Evolutionary conservation across 169 alveolate species (phyloP).

Genomic region (Plasmodium ovale): DNA sequence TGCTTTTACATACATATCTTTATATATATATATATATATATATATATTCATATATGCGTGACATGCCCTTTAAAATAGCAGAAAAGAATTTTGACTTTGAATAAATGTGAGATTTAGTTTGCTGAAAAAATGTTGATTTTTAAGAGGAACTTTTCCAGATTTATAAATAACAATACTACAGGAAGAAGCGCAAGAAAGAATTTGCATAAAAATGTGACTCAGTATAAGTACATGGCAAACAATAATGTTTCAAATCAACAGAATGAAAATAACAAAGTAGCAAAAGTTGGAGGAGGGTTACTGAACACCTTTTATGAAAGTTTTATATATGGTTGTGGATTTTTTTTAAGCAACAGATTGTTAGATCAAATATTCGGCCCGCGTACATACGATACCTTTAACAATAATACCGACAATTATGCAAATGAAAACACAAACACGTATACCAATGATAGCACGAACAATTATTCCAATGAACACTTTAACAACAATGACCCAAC

Average conservation of each 20-base stretch:
- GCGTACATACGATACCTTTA: constrained; percentile 49
- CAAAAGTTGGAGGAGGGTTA: constrained; percentile 47
- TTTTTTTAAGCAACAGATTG: constrained; percentile 72
- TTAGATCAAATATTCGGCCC: constrained; percentile 74
- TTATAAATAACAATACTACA: constrained; percentile 69
- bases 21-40: constrained; percentile 17
- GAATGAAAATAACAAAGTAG: constrained; percentile 32
- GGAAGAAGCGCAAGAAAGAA: constrained; percentile 49
- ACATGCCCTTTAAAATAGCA: background rate
- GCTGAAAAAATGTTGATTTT: constrained; percentile 49
- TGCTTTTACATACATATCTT: background rate
- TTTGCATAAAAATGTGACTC: constrained; percentile 66
- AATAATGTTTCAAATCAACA: constrained; percentile 32
- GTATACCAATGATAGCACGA: constrained; percentile 9
- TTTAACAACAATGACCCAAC: constrained; percentile 53
- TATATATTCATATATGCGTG: background rate
- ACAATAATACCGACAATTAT: constrained; percentile 24
- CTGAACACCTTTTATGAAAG: constrained; percentile 66
- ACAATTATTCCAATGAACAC: constrained; percentile 49
- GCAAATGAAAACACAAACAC: constrained; percentile 21
- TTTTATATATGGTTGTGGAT: constrained; percentile 75
- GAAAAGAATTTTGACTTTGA: background rate
- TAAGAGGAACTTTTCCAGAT: constrained; percentile 69
- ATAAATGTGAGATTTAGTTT: background rate
- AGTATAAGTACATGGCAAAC: constrained; percentile 34